Base-by-base conservation (phyloP, 169 alveolate genomes). In the Condylostoma magnum region DNA sequence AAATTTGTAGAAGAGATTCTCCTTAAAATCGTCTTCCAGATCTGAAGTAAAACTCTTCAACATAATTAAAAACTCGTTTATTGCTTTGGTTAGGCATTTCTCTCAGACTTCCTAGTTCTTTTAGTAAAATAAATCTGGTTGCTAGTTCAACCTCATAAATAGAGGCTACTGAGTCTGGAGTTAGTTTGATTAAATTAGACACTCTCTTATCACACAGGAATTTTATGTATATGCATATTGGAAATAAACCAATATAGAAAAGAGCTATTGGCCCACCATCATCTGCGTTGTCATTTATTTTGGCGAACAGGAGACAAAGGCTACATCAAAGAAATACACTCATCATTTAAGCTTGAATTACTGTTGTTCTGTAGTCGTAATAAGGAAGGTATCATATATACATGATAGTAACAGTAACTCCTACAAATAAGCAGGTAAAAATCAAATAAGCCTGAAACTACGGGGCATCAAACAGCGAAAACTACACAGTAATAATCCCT, bases 31-130 rank as follows among this genome's bases (percentile, higher is more conserved):
- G 38, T 28, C 73, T 37, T 22, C 46, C 73, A 63, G 73, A 54
- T 44, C 46, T 54, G 22, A 43, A 63, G 6, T 63, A 63, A 44
- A 63, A 63, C 4, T 63, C 73, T 63, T 63, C 73, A 20, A 33
- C 60, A 43, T 63, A 38, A 41, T 22, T 31, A 4, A 63, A 34
- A 8, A 63, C 47, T 41, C 46, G 37, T 41, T 38, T 34, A n/a
- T n/a, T n/a, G n/a, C n/a, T n/a, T n/a, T n/a, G n/a, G n/a, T n/a
- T n/a, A n/a, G 4, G 38, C 73, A 15, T 37, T 22, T 6, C 28
- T 63, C 41, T 63, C 46, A 44, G 38, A 63, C 6, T 41, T 20
- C 20, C 58, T 41, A 15, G 60, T 57, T 22, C 30, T 41, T 63
- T 57, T 4, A 63, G 44, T 1, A 63, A 43, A 20, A 44, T 43